Conservation (phyloP, 2,329 filamentous ascomycete species). For the Sclerotinia borealis region DNA sequence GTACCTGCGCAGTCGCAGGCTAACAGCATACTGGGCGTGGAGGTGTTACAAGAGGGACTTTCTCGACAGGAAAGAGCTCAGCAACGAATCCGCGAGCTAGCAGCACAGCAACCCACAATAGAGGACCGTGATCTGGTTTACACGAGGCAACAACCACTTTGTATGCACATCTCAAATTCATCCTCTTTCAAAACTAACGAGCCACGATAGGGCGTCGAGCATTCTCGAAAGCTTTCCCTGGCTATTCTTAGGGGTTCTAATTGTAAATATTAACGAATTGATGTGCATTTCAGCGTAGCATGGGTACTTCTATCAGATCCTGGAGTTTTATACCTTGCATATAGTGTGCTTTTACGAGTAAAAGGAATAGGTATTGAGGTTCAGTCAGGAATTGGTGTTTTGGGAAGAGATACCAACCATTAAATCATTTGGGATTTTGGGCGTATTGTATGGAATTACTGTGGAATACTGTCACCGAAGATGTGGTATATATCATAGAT, state of each 20-base stretch:
- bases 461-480: background rate
- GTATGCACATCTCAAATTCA: slow-evolving; percentile 17
- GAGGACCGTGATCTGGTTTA: slow-evolving; percentile 22
- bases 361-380: background rate
- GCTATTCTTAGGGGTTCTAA: slow-evolving; percentile 19
- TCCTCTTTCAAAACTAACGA: slow-evolving; percentile 6
- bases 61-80: slow-evolving; percentile 22
- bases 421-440: background rate
- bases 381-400: background rate
- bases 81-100: slow-evolving; percentile 24
- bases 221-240: slow-evolving; percentile 26
- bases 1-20: background rate
- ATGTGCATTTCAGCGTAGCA: slow-evolving; percentile 19
- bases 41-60: background rate
- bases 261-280: slow-evolving; percentile 6
- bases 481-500: background rate
- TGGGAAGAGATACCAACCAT: background rate
- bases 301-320: background rate
- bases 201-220: slow-evolving; percentile 20
- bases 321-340: slow-evolving; percentile 11
- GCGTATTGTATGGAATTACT: background rate
- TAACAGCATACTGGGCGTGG: slow-evolving; percentile 4
- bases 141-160: slow-evolving; percentile 13
- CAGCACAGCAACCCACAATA: slow-evolving; percentile 20
- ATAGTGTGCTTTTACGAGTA: background rate